Percentiles rank a stretch among this genome's conserved stretches.
Conservation (phyloP, 1,139 yeast species). For the Taiozyma sp. region DNA sequence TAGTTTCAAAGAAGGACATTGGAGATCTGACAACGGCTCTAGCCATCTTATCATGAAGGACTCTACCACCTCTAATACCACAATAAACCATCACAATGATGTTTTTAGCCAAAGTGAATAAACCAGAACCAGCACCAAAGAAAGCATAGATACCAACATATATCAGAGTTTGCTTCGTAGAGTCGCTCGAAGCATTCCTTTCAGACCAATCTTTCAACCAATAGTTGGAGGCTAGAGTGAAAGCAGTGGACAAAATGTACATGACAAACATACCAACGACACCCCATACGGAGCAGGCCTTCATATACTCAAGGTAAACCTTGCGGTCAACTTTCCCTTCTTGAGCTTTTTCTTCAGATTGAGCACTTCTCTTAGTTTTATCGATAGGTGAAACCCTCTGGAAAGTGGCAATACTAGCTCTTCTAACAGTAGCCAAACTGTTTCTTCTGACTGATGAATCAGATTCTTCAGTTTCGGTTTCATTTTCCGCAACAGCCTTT, state of each 20-base stretch:
- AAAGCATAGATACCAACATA: conserved; percentile 58
- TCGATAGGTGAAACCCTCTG: conserved; percentile 27
- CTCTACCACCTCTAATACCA: conserved; percentile 59
- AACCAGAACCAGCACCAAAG: conserved; percentile 50
- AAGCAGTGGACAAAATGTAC: conserved; percentile 39
- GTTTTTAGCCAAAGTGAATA: conserved; percentile 46
- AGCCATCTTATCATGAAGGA: conserved; percentile 62
- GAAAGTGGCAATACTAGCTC: conserved; percentile 59
- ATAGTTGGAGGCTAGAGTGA: conserved; percentile 46
- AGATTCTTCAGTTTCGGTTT: conserved; percentile 3
- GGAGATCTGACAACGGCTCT: conserved; percentile 60
- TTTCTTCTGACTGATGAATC: conserved; percentile 37
- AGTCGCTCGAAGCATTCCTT: conserved; percentile 39
- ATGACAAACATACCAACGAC: conserved; percentile 41
- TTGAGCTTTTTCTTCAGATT: conserved; percentile 39
- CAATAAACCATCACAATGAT: conserved; percentile 57
- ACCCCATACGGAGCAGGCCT: conserved; percentile 59
- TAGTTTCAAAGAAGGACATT: conserved; percentile 75
- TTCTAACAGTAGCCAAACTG: conserved; percentile 40
- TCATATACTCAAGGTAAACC: conserved; percentile 58
- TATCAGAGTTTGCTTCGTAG: conserved; percentile 41
- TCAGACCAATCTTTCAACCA: conserved; percentile 66
- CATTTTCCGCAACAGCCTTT: conserved; percentile 8
- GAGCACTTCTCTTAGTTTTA: conserved; percentile 30
- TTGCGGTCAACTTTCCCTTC: conserved; percentile 64